A percentile compares a stretch with the other conserved stretches of the same genome.
Evolutionary conservation across 2,329 filamentous ascomycete genomes (phyloP).

Genomic region (Pseudogymnoascus sp.): DNA sequence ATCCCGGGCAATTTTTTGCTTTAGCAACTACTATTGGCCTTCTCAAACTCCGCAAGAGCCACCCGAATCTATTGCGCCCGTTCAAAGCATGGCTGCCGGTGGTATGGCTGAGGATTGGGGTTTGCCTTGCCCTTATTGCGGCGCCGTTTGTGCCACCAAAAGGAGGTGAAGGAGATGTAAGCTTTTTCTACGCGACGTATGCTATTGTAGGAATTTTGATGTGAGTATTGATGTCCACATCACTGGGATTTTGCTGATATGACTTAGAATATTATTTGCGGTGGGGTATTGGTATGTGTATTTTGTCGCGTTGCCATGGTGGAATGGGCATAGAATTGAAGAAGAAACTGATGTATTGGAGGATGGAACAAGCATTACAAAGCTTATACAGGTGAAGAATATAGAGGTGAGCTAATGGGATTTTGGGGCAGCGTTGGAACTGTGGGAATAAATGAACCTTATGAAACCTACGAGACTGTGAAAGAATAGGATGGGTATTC

Average conservation of each 20-base stretch:
- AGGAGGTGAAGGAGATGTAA: slow-evolving; percentile 38
- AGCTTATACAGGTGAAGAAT: slow-evolving; percentile 38
- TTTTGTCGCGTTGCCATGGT: slow-evolving; percentile 54
- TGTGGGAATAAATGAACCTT: not conserved
- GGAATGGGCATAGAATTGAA: slow-evolving; percentile 55
- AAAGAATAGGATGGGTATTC: not conserved
- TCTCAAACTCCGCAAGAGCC: slow-evolving; percentile 50
- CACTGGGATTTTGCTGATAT: slow-evolving; percentile 19
- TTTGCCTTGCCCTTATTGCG: slow-evolving; percentile 29
- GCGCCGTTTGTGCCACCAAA: slow-evolving; percentile 34
- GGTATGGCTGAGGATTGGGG: slow-evolving; percentile 26
- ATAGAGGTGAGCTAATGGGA: slow-evolving; percentile 5
- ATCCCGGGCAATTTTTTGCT: slow-evolving; percentile 41
- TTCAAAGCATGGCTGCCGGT: slow-evolving; percentile 28
- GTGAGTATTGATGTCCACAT: slow-evolving; percentile 35
- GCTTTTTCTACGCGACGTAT: slow-evolving; percentile 49
- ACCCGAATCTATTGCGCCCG: slow-evolving; percentile 32
- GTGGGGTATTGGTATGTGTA: slow-evolving; percentile 64
- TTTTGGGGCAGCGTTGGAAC: not conserved
- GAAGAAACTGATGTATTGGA: slow-evolving; percentile 53
- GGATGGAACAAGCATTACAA: slow-evolving; percentile 63
- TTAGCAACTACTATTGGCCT: slow-evolving; percentile 28
- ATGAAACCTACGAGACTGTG: not conserved
- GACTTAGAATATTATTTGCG: slow-evolving; percentile 48
- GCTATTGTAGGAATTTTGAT: slow-evolving; percentile 47